phyloP scores from a whole-genome alignment of 2,329 filamentous ascomycete species.

The Phyllosticta citribraziliensis region DNA sequence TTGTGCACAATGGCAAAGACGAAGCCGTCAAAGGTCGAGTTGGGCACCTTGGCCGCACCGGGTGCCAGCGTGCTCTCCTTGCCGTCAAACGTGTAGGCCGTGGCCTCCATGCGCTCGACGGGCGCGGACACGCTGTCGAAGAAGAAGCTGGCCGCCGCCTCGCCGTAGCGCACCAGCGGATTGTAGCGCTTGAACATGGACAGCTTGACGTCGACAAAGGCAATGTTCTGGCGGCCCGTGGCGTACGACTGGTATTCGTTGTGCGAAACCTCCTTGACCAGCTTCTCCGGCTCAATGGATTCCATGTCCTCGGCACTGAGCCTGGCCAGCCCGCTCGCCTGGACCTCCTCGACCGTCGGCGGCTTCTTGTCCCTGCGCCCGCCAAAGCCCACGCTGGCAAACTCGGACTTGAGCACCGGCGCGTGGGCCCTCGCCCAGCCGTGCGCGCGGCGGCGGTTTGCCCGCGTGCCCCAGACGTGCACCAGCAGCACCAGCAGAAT shows the following conservation, averaged over 20 bases:
- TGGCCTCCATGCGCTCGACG: constrained; percentile 64
- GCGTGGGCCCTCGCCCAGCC: constrained; percentile 71
- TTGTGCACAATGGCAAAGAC: constrained; percentile 96
- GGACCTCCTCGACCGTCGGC: constrained; percentile 37
- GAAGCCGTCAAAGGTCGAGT: constrained; percentile 71
- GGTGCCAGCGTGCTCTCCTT: constrained; percentile 72
- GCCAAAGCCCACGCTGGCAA: constrained; percentile 74
- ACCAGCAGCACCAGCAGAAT: constrained; percentile 65
- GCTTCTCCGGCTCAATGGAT: constrained; percentile 40
- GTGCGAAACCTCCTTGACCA: constrained; percentile 78
- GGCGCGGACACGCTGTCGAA: constrained; percentile 65
- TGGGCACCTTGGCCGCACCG: constrained; percentile 45
- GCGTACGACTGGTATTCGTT: constrained; percentile 83
- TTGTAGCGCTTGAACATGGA: constrained; percentile 81
- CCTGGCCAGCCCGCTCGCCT: constrained; percentile 31
- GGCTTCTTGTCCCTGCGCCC: constrained; percentile 30
- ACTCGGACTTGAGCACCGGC: constrained; percentile 66
- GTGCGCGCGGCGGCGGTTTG: constrained; percentile 71
- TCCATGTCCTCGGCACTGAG: constrained; percentile 26
- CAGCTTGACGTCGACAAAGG: constrained; percentile 79
- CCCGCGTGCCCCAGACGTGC: constrained; percentile 69
- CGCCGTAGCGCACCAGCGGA: constrained; percentile 57
- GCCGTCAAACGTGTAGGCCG: constrained; percentile 83
- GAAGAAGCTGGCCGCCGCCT: constrained; percentile 63
- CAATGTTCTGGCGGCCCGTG: constrained; percentile 84